phyloP scores from a whole-genome alignment of 1,139 yeast genomes.

The Nakaseomyces delphensis region DNA sequence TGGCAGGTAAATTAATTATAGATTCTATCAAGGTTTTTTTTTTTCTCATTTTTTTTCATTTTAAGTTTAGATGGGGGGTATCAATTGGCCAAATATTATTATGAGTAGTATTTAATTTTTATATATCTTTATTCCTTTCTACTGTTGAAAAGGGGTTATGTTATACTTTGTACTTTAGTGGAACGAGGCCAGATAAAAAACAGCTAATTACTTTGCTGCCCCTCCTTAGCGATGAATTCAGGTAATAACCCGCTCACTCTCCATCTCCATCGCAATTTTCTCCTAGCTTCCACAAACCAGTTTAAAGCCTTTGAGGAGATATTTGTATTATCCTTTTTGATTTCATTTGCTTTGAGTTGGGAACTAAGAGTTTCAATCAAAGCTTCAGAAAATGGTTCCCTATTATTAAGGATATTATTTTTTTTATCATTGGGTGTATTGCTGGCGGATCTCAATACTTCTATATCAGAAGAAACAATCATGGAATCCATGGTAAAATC shows the following conservation, averaged over 20 bases:
- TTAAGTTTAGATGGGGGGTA: not conserved
- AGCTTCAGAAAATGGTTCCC: slow-evolving; percentile 26
- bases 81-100: not conserved
- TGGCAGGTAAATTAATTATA: not conserved
- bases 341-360: slow-evolving; percentile 17
- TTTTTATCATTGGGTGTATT: slow-evolving; percentile 9
- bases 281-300: slow-evolving; percentile 33
- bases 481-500: slow-evolving; percentile 8
- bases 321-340: slow-evolving; percentile 4
- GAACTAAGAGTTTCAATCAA: slow-evolving; percentile 27
- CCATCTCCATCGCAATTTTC: slow-evolving; percentile 42
- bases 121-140: not conserved
- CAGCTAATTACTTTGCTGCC: not conserved
- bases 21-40: not conserved
- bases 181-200: not conserved
- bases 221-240: slow-evolving; percentile 11
- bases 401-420: slow-evolving; percentile 11
- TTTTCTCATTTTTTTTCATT: not conserved
- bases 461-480: slow-evolving; percentile 13
- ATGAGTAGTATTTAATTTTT: not conserved
- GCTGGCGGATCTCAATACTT: slow-evolving; percentile 1
- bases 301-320: slow-evolving; percentile 12
- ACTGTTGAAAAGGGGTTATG: too few relatives aligned
- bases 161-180: too few relatives aligned
- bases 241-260: slow-evolving; percentile 36